These are phyloP conservation scores for Solanum ossicruentum DNA, from an alignment of 257 asterid species.

Conservation along the genomic window DNA sequence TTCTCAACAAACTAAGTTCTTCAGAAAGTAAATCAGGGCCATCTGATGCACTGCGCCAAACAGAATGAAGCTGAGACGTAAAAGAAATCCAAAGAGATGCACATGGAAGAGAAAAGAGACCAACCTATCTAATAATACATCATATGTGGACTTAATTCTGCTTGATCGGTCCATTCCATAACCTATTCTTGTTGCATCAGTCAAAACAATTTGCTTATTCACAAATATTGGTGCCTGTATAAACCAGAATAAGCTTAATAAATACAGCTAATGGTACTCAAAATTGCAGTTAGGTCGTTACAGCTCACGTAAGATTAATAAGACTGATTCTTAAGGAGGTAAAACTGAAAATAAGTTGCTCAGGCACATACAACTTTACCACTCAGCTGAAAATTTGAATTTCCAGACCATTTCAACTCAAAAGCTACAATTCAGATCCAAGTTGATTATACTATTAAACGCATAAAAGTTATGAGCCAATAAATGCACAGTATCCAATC, in stretches of 20 bases:
- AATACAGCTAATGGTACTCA: not conserved
- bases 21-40: constrained; percentile 33
- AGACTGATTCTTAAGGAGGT: not conserved
- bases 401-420: not conserved
- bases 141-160: constrained; percentile 15
- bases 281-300: not conserved
- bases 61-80: not conserved
- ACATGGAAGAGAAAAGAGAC: not conserved
- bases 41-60: constrained; percentile 20
- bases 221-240: constrained; percentile 33
- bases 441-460: not conserved
- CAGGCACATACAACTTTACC: not conserved
- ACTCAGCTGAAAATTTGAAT: not conserved
- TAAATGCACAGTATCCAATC: not conserved
- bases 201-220: constrained; percentile 25
- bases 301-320: not conserved
- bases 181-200: constrained; percentile 23
- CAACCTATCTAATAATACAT: constrained; percentile 29
- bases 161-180: constrained; percentile 15
- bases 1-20: constrained; percentile 20
- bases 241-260: not conserved
- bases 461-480: not conserved
- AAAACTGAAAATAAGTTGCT: not conserved
- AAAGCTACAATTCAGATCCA: not conserved
- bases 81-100: not conserved